Evolutionary conservation across 2,329 filamentous ascomycete species (phyloP).

Genomic region (Didymella arachidicola): DNA sequence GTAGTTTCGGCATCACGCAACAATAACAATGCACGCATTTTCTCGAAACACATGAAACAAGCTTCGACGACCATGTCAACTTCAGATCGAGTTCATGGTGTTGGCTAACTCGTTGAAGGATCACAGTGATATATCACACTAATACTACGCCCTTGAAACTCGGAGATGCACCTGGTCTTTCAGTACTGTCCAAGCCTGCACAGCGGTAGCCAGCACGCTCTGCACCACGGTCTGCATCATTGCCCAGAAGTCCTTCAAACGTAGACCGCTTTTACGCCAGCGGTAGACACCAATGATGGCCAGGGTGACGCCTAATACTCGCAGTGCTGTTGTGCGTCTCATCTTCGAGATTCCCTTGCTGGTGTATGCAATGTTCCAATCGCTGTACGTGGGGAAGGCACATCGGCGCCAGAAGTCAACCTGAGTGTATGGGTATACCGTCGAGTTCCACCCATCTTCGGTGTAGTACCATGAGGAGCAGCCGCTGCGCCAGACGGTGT

Average conservation of each 20-base stretch:
- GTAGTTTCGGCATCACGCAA: conserved; percentile 24
- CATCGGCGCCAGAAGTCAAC: conserved; percentile 60
- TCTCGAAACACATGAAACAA: conserved; percentile 1
- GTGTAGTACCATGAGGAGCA: conserved; percentile 71
- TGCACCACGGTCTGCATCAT: conserved; percentile 24
- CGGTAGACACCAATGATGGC: conserved; percentile 36
- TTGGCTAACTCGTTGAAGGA: neutral
- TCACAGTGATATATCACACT: neutral
- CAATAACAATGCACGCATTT: conserved; percentile 10
- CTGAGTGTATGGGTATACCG: conserved; percentile 66
- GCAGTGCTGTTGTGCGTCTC: conserved; percentile 28
- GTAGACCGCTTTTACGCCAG: conserved; percentile 35
- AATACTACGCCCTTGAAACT: neutral
- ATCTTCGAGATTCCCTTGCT: conserved; percentile 54
- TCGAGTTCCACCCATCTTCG: conserved; percentile 84
- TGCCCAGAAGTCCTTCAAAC: conserved; percentile 30
- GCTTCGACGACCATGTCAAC: neutral
- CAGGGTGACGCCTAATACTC: conserved; percentile 30
- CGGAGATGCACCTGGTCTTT: conserved; percentile 13
- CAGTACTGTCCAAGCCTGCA: conserved; percentile 14
- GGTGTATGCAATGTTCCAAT: conserved; percentile 63
- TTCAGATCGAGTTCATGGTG: neutral
- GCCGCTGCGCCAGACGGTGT: conserved; percentile 61
- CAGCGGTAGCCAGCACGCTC: conserved; percentile 14
- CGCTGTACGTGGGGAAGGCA: conserved; percentile 61